A percentile compares a stretch with the other conserved stretches of the same genome.
phyloP scores from a whole-genome alignment of 495 filamentous ascomycete species.

The Aspergillus avenaceus region DNA sequence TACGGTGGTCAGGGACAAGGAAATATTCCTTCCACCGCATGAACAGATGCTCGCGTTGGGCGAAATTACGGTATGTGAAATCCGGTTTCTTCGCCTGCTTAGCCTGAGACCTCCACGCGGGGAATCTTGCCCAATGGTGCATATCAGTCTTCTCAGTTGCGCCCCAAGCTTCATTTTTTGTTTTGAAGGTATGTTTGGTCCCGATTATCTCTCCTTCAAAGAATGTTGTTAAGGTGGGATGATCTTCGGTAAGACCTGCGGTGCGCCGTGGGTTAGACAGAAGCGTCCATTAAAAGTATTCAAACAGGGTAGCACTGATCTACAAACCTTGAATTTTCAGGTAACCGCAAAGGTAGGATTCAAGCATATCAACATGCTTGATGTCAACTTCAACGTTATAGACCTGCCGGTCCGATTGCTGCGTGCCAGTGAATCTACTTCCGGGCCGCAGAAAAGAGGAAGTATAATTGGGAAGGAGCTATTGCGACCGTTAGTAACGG shows the following conservation, averaged over 20 bases:
- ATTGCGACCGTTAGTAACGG: constrained; percentile 15
- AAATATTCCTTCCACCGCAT: constrained; percentile 99
- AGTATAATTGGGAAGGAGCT: constrained; percentile 51
- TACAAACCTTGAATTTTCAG: constrained; percentile 88
- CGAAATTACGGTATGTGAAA: constrained; percentile 62
- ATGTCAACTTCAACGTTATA: constrained; percentile 98
- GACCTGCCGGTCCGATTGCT: constrained; percentile 82
- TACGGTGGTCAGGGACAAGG: constrained; percentile 90
- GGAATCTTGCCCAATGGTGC: constrained; percentile 90
- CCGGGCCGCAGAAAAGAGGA: constrained; percentile 86
- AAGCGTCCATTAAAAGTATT: background rate
- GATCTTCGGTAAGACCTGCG: constrained; percentile 86
- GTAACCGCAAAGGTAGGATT: constrained; percentile 95
- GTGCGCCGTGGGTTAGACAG: constrained; percentile 17
- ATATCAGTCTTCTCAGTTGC: constrained; percentile 89
- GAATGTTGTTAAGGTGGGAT: constrained; percentile 94
- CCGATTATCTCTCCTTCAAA: constrained; percentile 99
- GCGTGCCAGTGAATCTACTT: constrained; percentile 83
- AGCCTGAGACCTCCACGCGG: constrained; percentile 73
- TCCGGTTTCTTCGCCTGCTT: constrained; percentile 75
- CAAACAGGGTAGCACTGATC: background rate
- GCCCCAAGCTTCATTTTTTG: constrained; percentile 86
- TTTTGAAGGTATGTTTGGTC: constrained; percentile 87
- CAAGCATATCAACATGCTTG: constrained; percentile 90
- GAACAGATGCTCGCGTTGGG: constrained; percentile 85